phyloP scores from a whole-genome alignment of 371 early-diverging fungal species.

The Mucor irregularis region DNA sequence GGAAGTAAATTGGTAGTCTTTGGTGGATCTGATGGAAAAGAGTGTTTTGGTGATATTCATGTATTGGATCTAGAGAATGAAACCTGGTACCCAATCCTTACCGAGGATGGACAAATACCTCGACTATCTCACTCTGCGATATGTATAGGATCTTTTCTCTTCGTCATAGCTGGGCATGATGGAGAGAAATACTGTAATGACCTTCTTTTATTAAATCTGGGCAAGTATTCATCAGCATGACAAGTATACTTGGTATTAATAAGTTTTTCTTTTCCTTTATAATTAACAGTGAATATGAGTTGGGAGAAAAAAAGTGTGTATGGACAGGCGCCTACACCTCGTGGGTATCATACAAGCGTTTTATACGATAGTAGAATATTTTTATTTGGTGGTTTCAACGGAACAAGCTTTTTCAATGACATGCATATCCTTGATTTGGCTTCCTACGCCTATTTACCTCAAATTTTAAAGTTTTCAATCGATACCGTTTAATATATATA shows the following conservation, averaged over 20 bases:
- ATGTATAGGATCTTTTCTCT: conserved; percentile 83
- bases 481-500: conserved; percentile 14
- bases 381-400: conserved; percentile 87
- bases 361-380: conserved; percentile 80
- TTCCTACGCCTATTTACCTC: conserved; percentile 71
- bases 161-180: conserved; percentile 87
- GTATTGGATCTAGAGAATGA: conserved; percentile 66
- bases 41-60: conserved; percentile 81
- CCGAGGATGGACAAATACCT: conserved; percentile 62
- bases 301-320: conserved; percentile 80
- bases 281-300: conserved; percentile 63
- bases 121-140: conserved; percentile 82
- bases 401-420: conserved; percentile 76
- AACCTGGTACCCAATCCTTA: conserved; percentile 57
- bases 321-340: conserved; percentile 67
- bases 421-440: conserved; percentile 79
- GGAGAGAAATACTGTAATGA: conserved; percentile 78
- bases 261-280: neutral
- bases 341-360: conserved; percentile 87
- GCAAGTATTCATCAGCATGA: conserved; percentile 37
- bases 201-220: conserved; percentile 78
- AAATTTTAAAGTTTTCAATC: conserved; percentile 59
- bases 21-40: conserved; percentile 89
- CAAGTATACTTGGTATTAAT: no score
- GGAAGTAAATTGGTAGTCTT: conserved; percentile 78